A percentile compares a stretch with the other conserved stretches of the same genome.
Conservation (phyloP, 345 rosid genomes). For the Boechera retrofracta region DNA sequence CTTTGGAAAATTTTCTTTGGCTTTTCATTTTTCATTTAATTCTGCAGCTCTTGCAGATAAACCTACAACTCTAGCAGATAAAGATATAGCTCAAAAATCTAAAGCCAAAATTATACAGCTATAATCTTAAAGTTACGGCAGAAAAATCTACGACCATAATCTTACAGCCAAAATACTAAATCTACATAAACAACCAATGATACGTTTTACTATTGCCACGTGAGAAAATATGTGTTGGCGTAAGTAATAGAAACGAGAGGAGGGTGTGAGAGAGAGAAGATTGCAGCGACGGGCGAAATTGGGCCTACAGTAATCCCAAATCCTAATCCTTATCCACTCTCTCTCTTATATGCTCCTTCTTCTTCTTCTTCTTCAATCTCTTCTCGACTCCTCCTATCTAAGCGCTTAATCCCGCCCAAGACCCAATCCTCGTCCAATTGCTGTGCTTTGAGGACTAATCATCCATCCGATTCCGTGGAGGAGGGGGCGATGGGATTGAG, state of each 20-base stretch:
- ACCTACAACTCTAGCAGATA: too few species aligned
- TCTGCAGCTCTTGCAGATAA: too few species aligned
- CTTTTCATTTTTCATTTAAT: too few species aligned
- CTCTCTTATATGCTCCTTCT: background rate
- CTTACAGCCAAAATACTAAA: too few species aligned
- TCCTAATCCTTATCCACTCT: constrained; percentile 68
- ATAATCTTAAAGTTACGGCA: too few species aligned
- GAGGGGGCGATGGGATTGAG: constrained; percentile 54
- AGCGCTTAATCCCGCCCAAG: background rate
- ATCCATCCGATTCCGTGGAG: constrained; percentile 2
- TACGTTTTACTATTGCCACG: too few species aligned
- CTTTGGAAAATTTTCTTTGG: too few species aligned
- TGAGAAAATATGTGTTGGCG: background rate
- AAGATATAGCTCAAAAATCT: too few species aligned
- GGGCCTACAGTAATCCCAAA: constrained; percentile 72
- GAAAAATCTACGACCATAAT: too few species aligned
- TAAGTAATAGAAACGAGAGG: background rate
- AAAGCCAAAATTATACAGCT: too few species aligned
- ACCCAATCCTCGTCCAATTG: constrained; percentile 54
- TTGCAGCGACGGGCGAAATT: constrained; percentile 12
- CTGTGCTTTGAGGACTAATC: constrained; percentile 37
- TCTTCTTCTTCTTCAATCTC: background rate
- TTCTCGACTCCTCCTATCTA: background rate
- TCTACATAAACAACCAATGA: too few species aligned
- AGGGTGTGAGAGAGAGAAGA: constrained; percentile 4